These are phyloP conservation scores for Obelidium mucronatum DNA, from an alignment of 192 early-diverging fungal species.

Conservation along the genomic window DNA sequence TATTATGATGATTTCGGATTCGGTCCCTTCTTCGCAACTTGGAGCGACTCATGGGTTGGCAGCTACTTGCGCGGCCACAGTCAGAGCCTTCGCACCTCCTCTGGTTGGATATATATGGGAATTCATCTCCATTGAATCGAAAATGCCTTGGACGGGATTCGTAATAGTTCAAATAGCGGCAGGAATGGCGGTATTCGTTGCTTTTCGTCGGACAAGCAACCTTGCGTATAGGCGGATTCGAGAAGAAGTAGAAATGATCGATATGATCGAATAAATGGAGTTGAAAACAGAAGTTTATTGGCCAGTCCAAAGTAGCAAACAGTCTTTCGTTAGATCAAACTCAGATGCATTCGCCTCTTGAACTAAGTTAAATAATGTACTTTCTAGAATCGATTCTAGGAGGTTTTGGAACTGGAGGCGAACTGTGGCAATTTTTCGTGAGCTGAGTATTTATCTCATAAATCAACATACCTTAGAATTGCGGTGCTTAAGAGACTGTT, in stretches of 20 bases:
- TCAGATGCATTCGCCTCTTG: conserved; percentile 58
- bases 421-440: too few relatives aligned
- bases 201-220: not conserved
- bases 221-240: not conserved
- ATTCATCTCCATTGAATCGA: conserved; percentile 15
- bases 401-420: conserved; percentile 53
- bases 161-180: conserved; percentile 17
- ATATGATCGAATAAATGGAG: too few relatives aligned
- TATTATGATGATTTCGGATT: conserved; percentile 51
- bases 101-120: conserved; percentile 50
- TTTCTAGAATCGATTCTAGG: conserved; percentile 56
- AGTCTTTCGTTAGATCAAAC: conserved; percentile 58
- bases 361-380: conserved; percentile 61
- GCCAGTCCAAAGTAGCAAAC: conserved; percentile 29
- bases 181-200: not conserved
- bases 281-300: too few relatives aligned
- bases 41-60: conserved; percentile 52
- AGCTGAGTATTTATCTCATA: not conserved
- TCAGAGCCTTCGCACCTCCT: conserved; percentile 45
- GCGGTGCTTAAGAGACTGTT: too few relatives aligned
- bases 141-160: conserved; percentile 27
- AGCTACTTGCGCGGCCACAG: conserved; percentile 48
- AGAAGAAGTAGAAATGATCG: conserved; percentile 6
- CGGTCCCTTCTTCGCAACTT: conserved; percentile 27
- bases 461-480: conserved; percentile 6